Evolutionary conservation across 2,329 filamentous ascomycete genomes (phyloP), one percentile per base, ranked within the genome.

Genomic region (Aureobasidium leucospermi): DNA sequence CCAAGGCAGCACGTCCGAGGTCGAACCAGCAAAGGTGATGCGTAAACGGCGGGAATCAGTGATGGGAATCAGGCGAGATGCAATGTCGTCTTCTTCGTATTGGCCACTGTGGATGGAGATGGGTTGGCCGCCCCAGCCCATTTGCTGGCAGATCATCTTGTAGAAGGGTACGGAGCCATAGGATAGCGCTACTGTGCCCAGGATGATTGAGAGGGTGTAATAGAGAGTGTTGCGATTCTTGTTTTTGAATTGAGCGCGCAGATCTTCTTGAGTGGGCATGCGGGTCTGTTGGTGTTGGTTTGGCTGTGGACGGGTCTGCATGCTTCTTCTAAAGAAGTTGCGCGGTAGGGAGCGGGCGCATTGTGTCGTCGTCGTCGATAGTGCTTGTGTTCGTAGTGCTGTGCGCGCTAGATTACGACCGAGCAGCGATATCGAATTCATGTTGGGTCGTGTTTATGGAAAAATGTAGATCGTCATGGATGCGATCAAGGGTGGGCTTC

Each of bases 1-100:
- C 94, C 94, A 99, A 0, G 93, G 92, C 31, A 99, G 81, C 0
- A 96, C 86, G 71, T 97, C 94, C 1, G 93, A 97, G 1, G 96
- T 92, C 31, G 90, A 95, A 49, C 92, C 89, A 70, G 91, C 94
- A 82, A 99, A 99, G 29, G 92, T 97, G 65, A 99, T 93, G 62
- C 90, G 89, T 68, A 99, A 87, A 58, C 94, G 89, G 66, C 89
- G 89, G 61, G 89, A 88, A 66, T 85, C 81, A 16, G 85, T 89
- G 41, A 96, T 86, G 15, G 94, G 94, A 48, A 85, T 82, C 46
- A 99, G 83, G 59, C 92, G 89, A 51, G 81, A 81, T 38, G 92
- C 84, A 32, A 73, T 68, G 46, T 67, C 66, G 23, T 68, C 66
- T 29, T 69, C 66, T 72, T 95, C 88, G 61, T 80, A 75, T 63